These are phyloP conservation scores for Sordariomycetes sp. DNA, from an alignment of 2,329 filamentous ascomycete species.

Conservation along the genomic window DNA sequence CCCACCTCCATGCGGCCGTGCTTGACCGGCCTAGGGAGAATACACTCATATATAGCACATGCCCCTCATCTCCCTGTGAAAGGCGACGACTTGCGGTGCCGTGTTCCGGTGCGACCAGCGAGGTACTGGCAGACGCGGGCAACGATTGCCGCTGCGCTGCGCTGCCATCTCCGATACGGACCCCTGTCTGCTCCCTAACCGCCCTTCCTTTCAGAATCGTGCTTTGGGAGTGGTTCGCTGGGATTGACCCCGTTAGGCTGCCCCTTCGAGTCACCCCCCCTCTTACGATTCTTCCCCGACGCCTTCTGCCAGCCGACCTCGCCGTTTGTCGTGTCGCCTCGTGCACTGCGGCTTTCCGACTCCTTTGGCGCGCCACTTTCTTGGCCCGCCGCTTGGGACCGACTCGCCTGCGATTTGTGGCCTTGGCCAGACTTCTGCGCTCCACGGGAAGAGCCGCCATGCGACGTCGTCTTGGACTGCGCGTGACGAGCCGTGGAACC, in stretches of 20 bases:
- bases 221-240: slow-evolving; percentile 41
- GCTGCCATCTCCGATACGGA: not conserved
- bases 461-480: slow-evolving; percentile 7
- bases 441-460: not conserved
- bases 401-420: slow-evolving; percentile 4
- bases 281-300: slow-evolving; percentile 34
- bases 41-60: not conserved
- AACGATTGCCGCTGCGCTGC: not conserved
- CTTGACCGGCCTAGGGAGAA: not conserved
- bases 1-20: not conserved
- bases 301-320: slow-evolving; percentile 47
- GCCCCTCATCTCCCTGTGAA: not conserved
- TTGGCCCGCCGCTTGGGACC: slow-evolving; percentile 15
- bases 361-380: slow-evolving; percentile 32
- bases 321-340: slow-evolving; percentile 12
- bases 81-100: not conserved
- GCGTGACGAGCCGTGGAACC: slow-evolving; percentile 1
- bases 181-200: slow-evolving; percentile 25
- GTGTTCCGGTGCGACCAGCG: not conserved
- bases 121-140: not conserved
- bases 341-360: slow-evolving; percentile 25
- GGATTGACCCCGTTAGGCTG: slow-evolving; percentile 24
- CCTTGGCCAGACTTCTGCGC: slow-evolving; percentile 8
- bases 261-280: slow-evolving; percentile 33
- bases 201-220: slow-evolving; percentile 49